These are phyloP conservation scores for Myrmaecium sp. DNA, from an alignment of 2,329 filamentous ascomycete genomes.

Conservation along the genomic window DNA sequence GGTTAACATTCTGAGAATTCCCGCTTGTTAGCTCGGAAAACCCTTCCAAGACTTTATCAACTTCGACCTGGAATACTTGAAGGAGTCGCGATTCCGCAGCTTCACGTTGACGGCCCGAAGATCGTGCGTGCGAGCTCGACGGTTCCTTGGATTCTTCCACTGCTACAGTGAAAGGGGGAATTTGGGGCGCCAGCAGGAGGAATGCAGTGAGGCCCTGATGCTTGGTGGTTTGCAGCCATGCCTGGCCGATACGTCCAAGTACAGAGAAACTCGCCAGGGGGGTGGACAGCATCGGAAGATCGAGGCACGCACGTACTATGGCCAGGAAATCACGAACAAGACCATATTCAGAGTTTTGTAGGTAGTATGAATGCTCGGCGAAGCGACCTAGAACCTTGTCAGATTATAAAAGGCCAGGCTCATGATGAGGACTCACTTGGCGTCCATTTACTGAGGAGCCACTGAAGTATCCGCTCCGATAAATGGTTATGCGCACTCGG, in stretches of 20 bases:
- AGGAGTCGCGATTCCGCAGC: no score
- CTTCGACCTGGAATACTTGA: no score
- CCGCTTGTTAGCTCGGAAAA: no score
- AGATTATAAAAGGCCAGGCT: conserved; percentile 6
- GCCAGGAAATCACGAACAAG: conserved; percentile 49
- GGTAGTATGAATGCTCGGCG: conserved; percentile 48
- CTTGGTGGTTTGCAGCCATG: conserved; percentile 24
- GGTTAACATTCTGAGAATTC: conserved; percentile 28
- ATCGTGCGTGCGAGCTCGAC: no score
- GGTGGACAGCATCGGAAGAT: conserved; percentile 22
- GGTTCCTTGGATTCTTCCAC: no score
- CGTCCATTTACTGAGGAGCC: conserved; percentile 70
- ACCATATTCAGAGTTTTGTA: conserved; percentile 45
- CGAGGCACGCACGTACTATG: conserved; percentile 54
- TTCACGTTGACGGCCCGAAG: no score
- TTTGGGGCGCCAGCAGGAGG: conserved; percentile 32
- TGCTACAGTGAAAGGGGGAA: no score
- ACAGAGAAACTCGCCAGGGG: conserved; percentile 13
- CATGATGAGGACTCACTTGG: conserved; percentile 40
- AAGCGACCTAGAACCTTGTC: conserved; percentile 19
- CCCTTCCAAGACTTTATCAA: no score
- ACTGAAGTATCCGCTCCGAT: conserved; percentile 57
- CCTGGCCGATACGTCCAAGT: conserved; percentile 25
- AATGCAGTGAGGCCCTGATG: conserved; percentile 30
- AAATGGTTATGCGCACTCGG: conserved; percentile 51